Conservation (phyloP, 2,329 filamentous ascomycete genomes). For the Chalara sp. region DNA sequence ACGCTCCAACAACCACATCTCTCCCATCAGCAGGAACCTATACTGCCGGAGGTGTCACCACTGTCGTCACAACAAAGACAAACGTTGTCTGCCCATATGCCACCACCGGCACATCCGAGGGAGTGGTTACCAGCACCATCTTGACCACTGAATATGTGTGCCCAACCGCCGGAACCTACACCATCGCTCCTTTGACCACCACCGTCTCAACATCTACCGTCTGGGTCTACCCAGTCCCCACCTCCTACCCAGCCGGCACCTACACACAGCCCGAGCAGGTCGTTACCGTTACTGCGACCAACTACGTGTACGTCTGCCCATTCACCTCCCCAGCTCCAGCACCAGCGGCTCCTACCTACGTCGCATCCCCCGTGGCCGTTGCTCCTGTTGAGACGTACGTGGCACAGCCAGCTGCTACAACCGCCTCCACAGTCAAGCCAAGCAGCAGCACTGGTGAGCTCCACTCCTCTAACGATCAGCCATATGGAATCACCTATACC, state of each 20-base stretch:
- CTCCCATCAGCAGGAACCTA: conserved; percentile 56
- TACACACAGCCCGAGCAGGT: conserved; percentile 64
- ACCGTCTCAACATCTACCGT: conserved; percentile 46
- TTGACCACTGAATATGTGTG: conserved; percentile 66
- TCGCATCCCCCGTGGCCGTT: conserved; percentile 22
- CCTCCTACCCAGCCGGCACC: conserved; percentile 59
- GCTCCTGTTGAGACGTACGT: conserved; percentile 25
- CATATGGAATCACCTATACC: conserved; percentile 73
- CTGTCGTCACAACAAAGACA: conserved; percentile 57
- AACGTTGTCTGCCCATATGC: conserved; percentile 66
- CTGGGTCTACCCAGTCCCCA: conserved; percentile 59
- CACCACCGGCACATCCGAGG: conserved; percentile 50
- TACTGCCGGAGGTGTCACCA: conserved; percentile 68
- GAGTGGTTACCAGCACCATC: conserved; percentile 60
- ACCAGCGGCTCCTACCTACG: conserved; percentile 17
- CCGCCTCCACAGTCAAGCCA: conserved; percentile 12
- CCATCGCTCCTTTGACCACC: conserved; percentile 62
- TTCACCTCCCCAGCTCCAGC: conserved; percentile 41
- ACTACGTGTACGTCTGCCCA: conserved; percentile 65
- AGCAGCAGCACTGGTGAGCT: conserved; percentile 21
- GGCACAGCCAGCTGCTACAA: conserved; percentile 16
- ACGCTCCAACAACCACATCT: conserved; percentile 53
- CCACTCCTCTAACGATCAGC: conserved; percentile 26
- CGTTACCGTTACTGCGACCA: conserved; percentile 63
- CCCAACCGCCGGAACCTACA: conserved; percentile 69